Conservation (phyloP, 192 early-diverging fungal species). For the Coemansia sp. region DNA sequence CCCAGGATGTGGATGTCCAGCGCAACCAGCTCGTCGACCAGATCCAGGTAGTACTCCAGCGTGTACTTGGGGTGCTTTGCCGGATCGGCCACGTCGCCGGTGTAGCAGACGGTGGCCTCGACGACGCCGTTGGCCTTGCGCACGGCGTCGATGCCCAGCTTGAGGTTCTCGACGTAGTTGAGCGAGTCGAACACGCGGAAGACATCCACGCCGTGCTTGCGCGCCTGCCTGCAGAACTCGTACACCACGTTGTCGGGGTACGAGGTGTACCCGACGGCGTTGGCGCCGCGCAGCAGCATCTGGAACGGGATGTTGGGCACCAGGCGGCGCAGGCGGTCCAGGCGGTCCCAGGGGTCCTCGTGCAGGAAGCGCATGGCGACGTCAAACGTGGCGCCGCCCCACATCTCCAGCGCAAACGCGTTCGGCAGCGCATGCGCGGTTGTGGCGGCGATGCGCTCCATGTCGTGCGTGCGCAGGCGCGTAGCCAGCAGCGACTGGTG, state of each 20-base stretch:
- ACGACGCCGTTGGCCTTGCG: constrained; percentile 92
- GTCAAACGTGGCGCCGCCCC: constrained; percentile 98
- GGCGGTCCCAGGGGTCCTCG: constrained; percentile 96
- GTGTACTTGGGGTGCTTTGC: constrained; percentile 76
- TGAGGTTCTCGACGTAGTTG: constrained; percentile 96
- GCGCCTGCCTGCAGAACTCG: constrained; percentile 92
- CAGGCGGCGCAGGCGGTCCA: constrained; percentile 76
- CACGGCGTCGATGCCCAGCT: constrained; percentile 91
- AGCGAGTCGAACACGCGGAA: constrained; percentile 98
- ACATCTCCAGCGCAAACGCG: constrained; percentile 92
- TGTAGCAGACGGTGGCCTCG: constrained; percentile 91
- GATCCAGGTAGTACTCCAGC: constrained; percentile 89
- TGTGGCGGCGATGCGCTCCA: constrained; percentile 82
- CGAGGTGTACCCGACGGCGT: constrained; percentile 95
- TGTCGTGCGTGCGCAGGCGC: constrained; percentile 92
- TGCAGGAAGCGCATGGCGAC: constrained; percentile 95
- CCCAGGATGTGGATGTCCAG: constrained; percentile 91
- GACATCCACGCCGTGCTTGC: constrained; percentile 86
- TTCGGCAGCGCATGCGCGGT: constrained; percentile 87
- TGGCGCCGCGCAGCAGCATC: constrained; percentile 97
- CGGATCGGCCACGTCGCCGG: constrained; percentile 90
- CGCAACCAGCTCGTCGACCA: constrained; percentile 84
- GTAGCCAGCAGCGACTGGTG: constrained; percentile 96
- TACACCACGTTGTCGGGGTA: constrained; percentile 98
- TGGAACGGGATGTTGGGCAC: constrained; percentile 98